Evolutionary conservation across 441 rosid genomes (phyloP), one percentile per base, ranked within the genome.

Genomic region (Mallotus japonicus): DNA sequence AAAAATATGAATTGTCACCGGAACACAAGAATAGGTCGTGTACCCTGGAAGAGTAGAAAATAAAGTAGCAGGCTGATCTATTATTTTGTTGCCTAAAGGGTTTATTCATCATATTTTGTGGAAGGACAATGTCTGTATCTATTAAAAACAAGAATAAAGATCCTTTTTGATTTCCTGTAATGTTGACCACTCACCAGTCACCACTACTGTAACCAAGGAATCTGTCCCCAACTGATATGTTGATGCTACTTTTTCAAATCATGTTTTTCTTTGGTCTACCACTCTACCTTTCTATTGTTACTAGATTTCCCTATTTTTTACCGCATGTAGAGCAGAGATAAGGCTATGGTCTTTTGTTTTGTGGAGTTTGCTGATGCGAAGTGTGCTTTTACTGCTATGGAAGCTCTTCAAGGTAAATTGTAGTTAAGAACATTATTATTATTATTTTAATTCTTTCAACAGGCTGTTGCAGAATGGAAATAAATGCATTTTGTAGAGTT

Each of bases 341-440:
- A 60, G 72, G 87, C 89, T 20, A 55, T 72, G 75, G 89, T 88
- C 22, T 69, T 85, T 70, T 82, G 92, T 83, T 88, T 88, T 77
- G 89, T 85, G 65, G 90, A 86, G 80, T 88, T 88, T 4, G 51
- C 37, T 67, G 84, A 88, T 75, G 64, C 83, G 49, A 83, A 82
- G 24, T 82, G 81, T 76, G 90, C 87, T 66, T 46, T 67, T 56
- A 83, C 87, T 64, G 90, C 92, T 51, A 78, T 81, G 89, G 78
- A 84, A 66, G 87, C 87, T 65, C 90, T 88, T 70, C 87, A 88
- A 76, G 92, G 92, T 88, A 79, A 70, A 53, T 1, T 65, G 62
- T 55, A 11, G 55, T 6, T 19, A 22, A 65, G 22, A 55, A 67
- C 69, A 1, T 46, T 32, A 20, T 22, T 63, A 8, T 56, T 19